Base-by-base conservation (phyloP, 257 asterid genomes). In the Cinchona pubescens region DNA sequence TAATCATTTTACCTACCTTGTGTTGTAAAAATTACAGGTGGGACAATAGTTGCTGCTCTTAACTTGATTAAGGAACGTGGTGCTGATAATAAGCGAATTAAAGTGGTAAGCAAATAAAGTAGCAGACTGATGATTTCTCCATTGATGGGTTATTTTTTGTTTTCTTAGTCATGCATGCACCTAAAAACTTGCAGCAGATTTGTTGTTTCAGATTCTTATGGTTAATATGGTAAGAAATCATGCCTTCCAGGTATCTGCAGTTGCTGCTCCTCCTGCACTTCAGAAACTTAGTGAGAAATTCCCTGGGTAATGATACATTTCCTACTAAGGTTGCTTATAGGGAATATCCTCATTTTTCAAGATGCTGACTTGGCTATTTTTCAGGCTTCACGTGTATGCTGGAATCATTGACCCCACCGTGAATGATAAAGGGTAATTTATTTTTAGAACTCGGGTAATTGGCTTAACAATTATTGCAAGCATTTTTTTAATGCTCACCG, bases 201-300 rank as follows among this genome's bases (percentile, higher is more conserved):
- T 32, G 27, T 48, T 18, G 38, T 69, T 48, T 32, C 61, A 16
- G 19, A 5, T 55, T 66, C 72, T 16, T 18, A 35, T 65, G 27
- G 49, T 30, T 73, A 49, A 49, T 42, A 35, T 70, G 64, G 73
- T 76, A n/a, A n/a, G n/a, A 51, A 69, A 53, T 29, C 16, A 8
- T 43, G 25, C 64, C 19, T 51, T 67, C 79, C 85, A 93, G 98
- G 86, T 93, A 66, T 83, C 84, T 73, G 97, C 97, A 78, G 91
- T 93, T 83, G 96, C 96, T 78, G 92, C 98, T 79, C 96, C 97
- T 79, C 97, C 97, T 16, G 98, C 98, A 14, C 94, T 93, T 78
- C 84, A 85, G 80, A 89, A 88, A 82, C 87, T 93, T 40, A 79
- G 96, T 67, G 96, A 90, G 80, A 92, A 87, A 37, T 93, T 88